Evolutionary conservation across 2,329 filamentous ascomycete species (phyloP).

Genomic region (Penicillium digitatum): DNA sequence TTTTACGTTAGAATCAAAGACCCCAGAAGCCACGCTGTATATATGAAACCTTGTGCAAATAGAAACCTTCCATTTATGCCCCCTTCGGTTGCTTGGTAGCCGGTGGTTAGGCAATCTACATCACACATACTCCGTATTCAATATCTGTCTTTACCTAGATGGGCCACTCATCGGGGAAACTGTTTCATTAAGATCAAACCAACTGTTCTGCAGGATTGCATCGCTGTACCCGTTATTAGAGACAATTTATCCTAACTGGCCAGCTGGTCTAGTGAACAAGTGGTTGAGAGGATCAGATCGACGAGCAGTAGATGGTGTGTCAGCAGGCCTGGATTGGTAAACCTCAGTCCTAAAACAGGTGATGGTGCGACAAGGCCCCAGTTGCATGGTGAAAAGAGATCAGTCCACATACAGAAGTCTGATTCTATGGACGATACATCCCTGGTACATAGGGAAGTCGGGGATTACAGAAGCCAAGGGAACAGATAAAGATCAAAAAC

Average conservation of each 20-base stretch:
- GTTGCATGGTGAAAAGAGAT: conserved; percentile 6
- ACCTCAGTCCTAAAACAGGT: conserved; percentile 1
- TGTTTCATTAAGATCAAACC: background rate
- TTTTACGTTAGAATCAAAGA: conserved; percentile 8
- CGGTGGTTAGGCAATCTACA: background rate
- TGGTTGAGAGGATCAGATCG: background rate
- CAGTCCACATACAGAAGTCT: conserved; percentile 13
- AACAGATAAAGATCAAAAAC: background rate
- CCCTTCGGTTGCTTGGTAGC: background rate
- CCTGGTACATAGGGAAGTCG: background rate
- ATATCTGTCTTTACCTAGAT: background rate
- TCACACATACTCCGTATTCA: background rate
- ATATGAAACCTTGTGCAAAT: background rate
- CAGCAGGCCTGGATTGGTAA: background rate
- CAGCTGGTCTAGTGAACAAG: background rate
- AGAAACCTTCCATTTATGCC: background rate
- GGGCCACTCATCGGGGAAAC: background rate
- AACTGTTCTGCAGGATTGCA: background rate
- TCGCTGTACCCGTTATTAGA: background rate
- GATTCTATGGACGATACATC: background rate
- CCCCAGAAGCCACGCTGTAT: background rate
- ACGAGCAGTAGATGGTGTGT: background rate
- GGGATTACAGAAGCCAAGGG: background rate
- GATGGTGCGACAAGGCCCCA: conserved; percentile 17
- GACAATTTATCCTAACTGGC: background rate